phyloP scores from a whole-genome alignment of 2,329 filamentous ascomycete species.

The Diaporthe capsici region DNA sequence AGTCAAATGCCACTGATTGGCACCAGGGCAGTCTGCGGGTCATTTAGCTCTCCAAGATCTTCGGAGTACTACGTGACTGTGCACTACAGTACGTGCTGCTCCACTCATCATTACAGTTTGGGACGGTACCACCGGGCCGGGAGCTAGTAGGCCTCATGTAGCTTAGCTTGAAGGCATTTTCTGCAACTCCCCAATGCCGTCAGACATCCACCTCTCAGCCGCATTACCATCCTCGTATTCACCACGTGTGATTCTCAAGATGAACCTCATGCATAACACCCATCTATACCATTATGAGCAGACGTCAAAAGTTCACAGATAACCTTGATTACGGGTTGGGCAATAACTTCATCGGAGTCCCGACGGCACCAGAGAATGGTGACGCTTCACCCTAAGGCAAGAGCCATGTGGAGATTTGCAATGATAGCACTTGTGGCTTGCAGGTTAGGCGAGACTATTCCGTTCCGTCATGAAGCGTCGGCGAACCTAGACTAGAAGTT shows the following conservation, averaged over 20 bases:
- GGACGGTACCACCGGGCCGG: slow-evolving; percentile 29
- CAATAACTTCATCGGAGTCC: background rate
- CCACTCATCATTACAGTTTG: slow-evolving; percentile 22
- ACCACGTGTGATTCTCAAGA: background rate
- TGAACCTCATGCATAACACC: background rate
- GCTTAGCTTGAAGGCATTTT: background rate
- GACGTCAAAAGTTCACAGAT: background rate
- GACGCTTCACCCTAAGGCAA: background rate
- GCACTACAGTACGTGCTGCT: background rate
- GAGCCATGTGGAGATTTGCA: background rate
- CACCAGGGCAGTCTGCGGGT: background rate
- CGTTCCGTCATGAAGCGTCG: background rate
- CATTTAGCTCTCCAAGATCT: background rate
- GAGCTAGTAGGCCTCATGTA: slow-evolving; percentile 7
- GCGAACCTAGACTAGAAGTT: background rate
- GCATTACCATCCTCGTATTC: slow-evolving; percentile 19
- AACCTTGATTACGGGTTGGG: background rate
- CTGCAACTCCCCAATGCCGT: background rate
- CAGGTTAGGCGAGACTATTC: background rate
- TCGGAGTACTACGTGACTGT: slow-evolving; percentile 17
- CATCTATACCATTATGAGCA: background rate
- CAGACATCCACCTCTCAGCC: background rate
- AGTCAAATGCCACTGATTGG: background rate
- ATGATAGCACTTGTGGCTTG: slow-evolving; percentile 8
- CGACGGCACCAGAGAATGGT: background rate